Evolutionary conservation across 495 filamentous ascomycete species (phyloP), one percentile per base, ranked within the genome.

Genomic region (Penicillium paradoxum): DNA sequence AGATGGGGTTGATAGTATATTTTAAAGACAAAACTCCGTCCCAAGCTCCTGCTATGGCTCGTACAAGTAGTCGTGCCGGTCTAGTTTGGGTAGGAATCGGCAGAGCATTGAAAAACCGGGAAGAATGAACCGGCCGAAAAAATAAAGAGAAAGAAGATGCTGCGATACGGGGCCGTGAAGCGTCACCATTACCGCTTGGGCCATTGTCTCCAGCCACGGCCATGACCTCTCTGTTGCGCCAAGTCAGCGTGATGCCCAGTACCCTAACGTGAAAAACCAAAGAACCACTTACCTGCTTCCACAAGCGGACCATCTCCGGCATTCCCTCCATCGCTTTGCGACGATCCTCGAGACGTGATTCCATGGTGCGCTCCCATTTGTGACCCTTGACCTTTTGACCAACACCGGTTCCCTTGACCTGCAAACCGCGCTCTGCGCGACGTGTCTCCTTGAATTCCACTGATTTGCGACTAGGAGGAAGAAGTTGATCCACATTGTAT

Each of bases 361-460:
- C 85, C 77, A 96, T 73, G 56, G 84, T 88, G 70, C 93, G 82
- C 79, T 98, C 93, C 83, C 89, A 89, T 66, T 80, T 79, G 72
- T 97, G 89, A 63, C 93, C 93, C 83, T 96, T 97, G 58, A 96
- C 91, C 68, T 81, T 83, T 76, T 95, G 81, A n/a, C 90, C 91
- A 54, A 89, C 81, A 76, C 92, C 89, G 15, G 93, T 96, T 58
- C 91, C 89, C 80, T 88, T 93, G 56, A 96, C 83, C 39, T 82
- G 74, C 59, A 95, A 65, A 27, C 90, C 91, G 48, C 83, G 73
- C 74, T 91, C 86, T 38, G 83, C 77, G 45, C 84, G 73, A 65
- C 79, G 80, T 65, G 72, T 72, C 60, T 85, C 72, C 69, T 83
- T 83, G 65, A 76, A 82, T 52, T 83, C 84, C 4, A 87, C 85